Evolutionary conservation across 1,284 basidiomycete genomes (phyloP).

Genomic region (Cryptococcus sp.): DNA sequence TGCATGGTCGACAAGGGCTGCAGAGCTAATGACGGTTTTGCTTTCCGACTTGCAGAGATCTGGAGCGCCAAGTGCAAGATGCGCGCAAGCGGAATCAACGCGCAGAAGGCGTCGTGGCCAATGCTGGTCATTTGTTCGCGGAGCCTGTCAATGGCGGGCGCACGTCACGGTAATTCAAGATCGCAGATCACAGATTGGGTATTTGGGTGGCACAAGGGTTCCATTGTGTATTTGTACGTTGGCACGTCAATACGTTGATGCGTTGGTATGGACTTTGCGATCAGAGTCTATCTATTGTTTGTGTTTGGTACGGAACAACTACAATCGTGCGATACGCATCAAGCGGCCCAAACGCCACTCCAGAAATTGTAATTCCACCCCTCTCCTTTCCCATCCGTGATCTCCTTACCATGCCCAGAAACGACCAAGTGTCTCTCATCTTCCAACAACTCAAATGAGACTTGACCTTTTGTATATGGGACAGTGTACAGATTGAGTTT

Average conservation of each 20-base stretch:
- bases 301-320: no score
- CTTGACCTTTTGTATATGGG: conserved; percentile 41
- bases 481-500: conserved; percentile 29
- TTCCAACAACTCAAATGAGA: conserved; percentile 33
- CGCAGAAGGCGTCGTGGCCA: conserved; percentile 46
- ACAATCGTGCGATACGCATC: no score
- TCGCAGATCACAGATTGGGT: background rate
- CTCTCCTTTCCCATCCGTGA: conserved; percentile 18
- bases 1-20: background rate
- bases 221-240: no score
- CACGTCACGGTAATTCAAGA: background rate
- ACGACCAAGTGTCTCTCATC: conserved; percentile 20
- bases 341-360: conserved; percentile 32
- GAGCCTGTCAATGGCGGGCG: background rate
- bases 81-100: conserved; percentile 39
- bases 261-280: no score
- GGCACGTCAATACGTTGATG: no score
- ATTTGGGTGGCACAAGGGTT: no score
- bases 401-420: conserved; percentile 31
- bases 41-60: conserved; percentile 31
- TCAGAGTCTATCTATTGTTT: no score
- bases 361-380: conserved; percentile 54
- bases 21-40: conserved; percentile 1
- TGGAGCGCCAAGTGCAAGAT: conserved; percentile 47
- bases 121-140: conserved; percentile 34